Evolutionary conservation across 495 filamentous ascomycete genomes (phyloP), one percentile per base, ranked within the genome.

Genomic region (Pyrenopolyporus hunteri): DNA sequence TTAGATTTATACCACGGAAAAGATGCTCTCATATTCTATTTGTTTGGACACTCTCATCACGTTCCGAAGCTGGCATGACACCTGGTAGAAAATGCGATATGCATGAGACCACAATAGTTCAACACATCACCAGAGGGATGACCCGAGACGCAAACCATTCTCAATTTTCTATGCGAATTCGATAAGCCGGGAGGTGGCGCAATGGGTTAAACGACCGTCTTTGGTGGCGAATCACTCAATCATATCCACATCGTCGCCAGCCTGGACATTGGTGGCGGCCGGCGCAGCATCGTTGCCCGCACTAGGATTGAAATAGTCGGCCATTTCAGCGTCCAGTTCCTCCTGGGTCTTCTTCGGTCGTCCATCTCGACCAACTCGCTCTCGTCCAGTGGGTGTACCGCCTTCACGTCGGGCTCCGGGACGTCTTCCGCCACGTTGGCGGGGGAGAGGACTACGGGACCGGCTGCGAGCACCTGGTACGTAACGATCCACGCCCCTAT

Each of bases 321-420:
- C 92, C 93, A 98, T 98, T 77, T 98, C 93, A 29, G 89, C 87
- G 69, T 98, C 93, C 32, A 98, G 78, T 69, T 98, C 89, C 64
- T 95, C 90, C 45, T 92, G 89, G 4, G 93, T 97, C 84, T 96
- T 97, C 71, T 84, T 88, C 2, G 87, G 88, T 45, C 93, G 82
- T 36, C 85, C 85, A 23, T 75, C 75, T 7, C 79, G 73, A 23
- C 71, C 52, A 63, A 73, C 57, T 3, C 66, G 55, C 28, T 75
- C 70, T 17, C 71, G 66, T n/a, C 69, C 72, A 5, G 71, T 73
- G 11, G 72, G 67, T 3, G 76, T 69, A 9, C 75, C 73, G 28
- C 68, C 46, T 67, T 78, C 76, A 31, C 76, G 63, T 44, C 78
- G 75, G 0, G 69, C 74, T 28, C 83, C 85, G 25, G 80, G 82